Evolutionary conservation across 2,329 filamentous ascomycete genomes (phyloP).

Genomic region (Cladosporium oxysporum): DNA sequence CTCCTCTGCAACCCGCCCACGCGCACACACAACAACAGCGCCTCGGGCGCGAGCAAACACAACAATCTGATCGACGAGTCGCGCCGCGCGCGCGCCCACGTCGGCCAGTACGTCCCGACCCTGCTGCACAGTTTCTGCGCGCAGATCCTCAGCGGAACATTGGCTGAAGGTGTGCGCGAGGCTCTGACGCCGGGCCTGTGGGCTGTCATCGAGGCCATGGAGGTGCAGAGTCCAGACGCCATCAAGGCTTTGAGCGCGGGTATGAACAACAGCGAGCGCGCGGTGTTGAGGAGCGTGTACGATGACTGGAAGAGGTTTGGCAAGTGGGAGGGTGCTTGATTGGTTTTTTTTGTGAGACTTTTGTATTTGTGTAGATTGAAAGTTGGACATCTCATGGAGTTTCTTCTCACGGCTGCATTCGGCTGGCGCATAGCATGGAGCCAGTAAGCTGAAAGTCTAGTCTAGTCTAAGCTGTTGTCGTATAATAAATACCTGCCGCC

Average conservation of each 20-base stretch:
- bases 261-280: constrained; percentile 54
- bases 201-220: constrained; percentile 55
- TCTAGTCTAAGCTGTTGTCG: neutral
- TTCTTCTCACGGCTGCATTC: neutral
- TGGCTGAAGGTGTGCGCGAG: constrained; percentile 55
- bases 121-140: constrained; percentile 59
- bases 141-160: constrained; percentile 51
- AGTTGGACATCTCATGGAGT: neutral
- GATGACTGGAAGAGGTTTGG: constrained; percentile 49
- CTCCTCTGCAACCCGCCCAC: constrained; percentile 61
- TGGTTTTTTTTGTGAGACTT: neutral
- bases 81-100: constrained; percentile 59
- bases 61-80: constrained; percentile 57
- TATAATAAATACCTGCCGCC: neutral
- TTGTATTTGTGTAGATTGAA: neutral
- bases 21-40: constrained; percentile 47
- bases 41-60: constrained; percentile 28
- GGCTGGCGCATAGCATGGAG: neutral
- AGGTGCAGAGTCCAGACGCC: constrained; percentile 45
- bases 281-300: constrained; percentile 55
- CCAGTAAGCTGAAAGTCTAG: too few relatives aligned
- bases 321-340: constrained; percentile 33
- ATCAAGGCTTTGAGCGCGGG: constrained; percentile 54
- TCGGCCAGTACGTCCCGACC: constrained; percentile 59
- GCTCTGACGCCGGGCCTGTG: constrained; percentile 55